phyloP scores from a whole-genome alignment of 345 rosid species.

The Salix exigua region DNA sequence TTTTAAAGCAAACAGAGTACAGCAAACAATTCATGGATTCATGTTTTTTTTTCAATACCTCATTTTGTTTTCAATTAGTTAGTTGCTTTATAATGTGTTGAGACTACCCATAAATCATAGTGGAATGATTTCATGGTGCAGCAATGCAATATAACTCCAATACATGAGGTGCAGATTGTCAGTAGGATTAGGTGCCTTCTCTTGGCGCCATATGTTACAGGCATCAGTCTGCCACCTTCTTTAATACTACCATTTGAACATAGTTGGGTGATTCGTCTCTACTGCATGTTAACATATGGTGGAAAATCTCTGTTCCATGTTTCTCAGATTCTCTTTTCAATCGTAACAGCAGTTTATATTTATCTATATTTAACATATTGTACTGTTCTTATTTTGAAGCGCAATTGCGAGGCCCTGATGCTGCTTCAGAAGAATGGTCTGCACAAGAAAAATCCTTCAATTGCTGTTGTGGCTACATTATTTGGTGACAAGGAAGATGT shows the following conservation, averaged over 20 bases:
- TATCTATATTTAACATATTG: slow-evolving; percentile 5
- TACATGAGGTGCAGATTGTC: background rate
- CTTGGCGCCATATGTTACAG: background rate
- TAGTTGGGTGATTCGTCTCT: background rate
- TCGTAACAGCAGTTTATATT: slow-evolving; percentile 6
- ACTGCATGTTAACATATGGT: background rate
- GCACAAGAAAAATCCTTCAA: slow-evolving; percentile 73
- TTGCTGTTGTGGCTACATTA: slow-evolving; percentile 72
- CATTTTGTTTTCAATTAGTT: too few species aligned
- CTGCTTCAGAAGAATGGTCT: slow-evolving; percentile 89
- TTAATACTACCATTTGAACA: background rate
- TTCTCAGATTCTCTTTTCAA: slow-evolving; percentile 4
- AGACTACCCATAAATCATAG: background rate
- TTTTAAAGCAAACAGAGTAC: too few species aligned
- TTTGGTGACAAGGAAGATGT: slow-evolving; percentile 84
- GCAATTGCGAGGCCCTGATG: slow-evolving; percentile 95
- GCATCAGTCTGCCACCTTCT: background rate
- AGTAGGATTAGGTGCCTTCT: background rate
- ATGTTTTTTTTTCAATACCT: too few species aligned
- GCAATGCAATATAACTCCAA: background rate
- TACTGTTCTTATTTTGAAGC: slow-evolving; percentile 46
- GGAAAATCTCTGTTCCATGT: background rate
- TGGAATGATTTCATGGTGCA: background rate
- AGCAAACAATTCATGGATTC: too few species aligned
- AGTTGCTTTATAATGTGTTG: background rate